Evolutionary conservation across 768 basidiomycete species (phyloP).

Genomic region (Pisolithus marmoratus): DNA sequence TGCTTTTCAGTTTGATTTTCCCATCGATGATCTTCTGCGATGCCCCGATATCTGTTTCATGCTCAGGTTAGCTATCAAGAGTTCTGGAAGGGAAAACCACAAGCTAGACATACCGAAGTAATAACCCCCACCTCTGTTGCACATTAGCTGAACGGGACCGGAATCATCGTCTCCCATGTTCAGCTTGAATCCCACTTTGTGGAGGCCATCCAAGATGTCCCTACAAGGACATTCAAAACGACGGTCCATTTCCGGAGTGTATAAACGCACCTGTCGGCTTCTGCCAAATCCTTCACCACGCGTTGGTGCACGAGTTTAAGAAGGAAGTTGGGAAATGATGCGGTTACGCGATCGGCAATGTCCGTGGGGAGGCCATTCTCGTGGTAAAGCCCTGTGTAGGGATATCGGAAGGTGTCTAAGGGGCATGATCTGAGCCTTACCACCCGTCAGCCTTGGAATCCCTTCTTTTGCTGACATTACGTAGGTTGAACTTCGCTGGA

Average conservation of each 20-base stretch:
- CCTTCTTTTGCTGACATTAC: conserved; percentile 39
- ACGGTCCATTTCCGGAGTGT: background rate
- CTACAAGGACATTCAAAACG: conserved; percentile 13
- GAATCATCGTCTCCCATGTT: conserved; percentile 48
- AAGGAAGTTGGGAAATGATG: conserved; percentile 32
- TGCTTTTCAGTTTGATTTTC: conserved; percentile 67
- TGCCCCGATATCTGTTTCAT: conserved; percentile 46
- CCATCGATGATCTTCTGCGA: conserved; percentile 60
- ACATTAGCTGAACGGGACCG: conserved; percentile 46
- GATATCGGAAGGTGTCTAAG: background rate
- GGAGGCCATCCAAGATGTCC: conserved; percentile 45
- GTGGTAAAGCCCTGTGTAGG: conserved; percentile 26
- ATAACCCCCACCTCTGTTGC: conserved; percentile 48
- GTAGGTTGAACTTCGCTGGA: conserved; percentile 50
- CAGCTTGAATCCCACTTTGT: conserved; percentile 48
- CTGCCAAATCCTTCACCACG: conserved; percentile 36
- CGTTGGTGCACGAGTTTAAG: conserved; percentile 27
- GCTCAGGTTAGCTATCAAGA: background rate
- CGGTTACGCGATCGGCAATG: conserved; percentile 43
- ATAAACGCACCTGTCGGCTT: conserved; percentile 40
- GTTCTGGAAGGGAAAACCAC: background rate
- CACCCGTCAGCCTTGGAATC: conserved; percentile 25
- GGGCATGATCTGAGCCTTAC: background rate
- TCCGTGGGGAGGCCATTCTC: conserved; percentile 40
- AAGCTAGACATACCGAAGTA: conserved; percentile 44